Percentiles rank a stretch among this genome's conserved stretches.
These are phyloP conservation scores for Debaryomyces fabryi DNA, from an alignment of 1,139 yeast genomes.

Conservation along the genomic window DNA sequence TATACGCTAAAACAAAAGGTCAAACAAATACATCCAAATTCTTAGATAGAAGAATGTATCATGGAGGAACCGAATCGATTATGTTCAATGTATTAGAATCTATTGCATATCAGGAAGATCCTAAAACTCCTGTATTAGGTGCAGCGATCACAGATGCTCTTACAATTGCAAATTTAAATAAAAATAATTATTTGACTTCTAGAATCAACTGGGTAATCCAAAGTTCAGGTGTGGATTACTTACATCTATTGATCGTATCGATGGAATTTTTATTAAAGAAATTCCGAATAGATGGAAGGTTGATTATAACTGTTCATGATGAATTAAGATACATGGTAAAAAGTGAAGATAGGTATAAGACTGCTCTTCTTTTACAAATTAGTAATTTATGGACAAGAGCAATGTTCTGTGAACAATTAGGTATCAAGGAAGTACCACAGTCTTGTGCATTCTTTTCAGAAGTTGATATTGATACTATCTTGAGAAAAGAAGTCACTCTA, in stretches of 20 bases:
- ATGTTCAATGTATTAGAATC: slow-evolving; percentile 87
- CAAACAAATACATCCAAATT: slow-evolving; percentile 35
- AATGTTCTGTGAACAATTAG: slow-evolving; percentile 91
- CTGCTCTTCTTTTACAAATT: slow-evolving; percentile 83
- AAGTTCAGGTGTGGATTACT: slow-evolving; percentile 95
- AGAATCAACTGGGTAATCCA: slow-evolving; percentile 98
- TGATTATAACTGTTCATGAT: slow-evolving; percentile 91
- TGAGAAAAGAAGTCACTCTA: slow-evolving; percentile 86
- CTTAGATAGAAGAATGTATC: slow-evolving; percentile 53
- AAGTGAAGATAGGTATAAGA: slow-evolving; percentile 71
- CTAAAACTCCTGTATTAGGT: slow-evolving; percentile 89
- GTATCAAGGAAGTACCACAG: slow-evolving; percentile 87
- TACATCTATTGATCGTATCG: slow-evolving; percentile 80
- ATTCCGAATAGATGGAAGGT: slow-evolving; percentile 74
- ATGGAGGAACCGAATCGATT: slow-evolving; percentile 93
- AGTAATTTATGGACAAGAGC: slow-evolving; percentile 96
- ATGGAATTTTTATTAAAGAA: slow-evolving; percentile 79
- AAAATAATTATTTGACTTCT: slow-evolving; percentile 77
- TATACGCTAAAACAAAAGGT: slow-evolving; percentile 88
- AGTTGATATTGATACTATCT: slow-evolving; percentile 84
- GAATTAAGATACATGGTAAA: slow-evolving; percentile 83
- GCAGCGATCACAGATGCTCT: slow-evolving; percentile 92
- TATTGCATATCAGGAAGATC: slow-evolving; percentile 82
- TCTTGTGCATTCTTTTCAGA: slow-evolving; percentile 95
- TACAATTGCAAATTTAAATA: slow-evolving; percentile 62